phyloP scores from a whole-genome alignment of 345 rosid genomes.

The Geranium rotundifolium region DNA sequence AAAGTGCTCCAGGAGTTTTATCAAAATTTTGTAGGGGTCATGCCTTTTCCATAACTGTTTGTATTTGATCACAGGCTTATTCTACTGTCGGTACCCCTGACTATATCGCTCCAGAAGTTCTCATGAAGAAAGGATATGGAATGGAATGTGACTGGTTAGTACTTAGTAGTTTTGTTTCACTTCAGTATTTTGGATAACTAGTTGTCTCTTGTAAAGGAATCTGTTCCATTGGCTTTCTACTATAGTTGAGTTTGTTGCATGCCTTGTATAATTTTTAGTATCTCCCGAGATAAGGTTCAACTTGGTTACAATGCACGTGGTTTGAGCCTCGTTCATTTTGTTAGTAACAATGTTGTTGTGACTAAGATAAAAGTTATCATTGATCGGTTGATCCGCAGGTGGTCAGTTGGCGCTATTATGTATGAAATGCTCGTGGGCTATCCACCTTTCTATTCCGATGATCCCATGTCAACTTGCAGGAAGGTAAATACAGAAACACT shows the following conservation, averaged over 20 bases:
- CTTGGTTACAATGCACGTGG: too few species aligned
- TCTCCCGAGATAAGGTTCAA: too few species aligned
- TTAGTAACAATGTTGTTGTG: background rate
- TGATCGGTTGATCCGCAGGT: slow-evolving; percentile 57
- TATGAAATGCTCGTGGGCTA: slow-evolving; percentile 95
- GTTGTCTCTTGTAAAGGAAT: background rate
- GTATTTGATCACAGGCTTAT: slow-evolving; percentile 59
- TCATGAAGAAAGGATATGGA: slow-evolving; percentile 91
- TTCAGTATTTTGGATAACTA: background rate
- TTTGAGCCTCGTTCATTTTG: too few species aligned
- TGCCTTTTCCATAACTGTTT: slow-evolving; percentile 3
- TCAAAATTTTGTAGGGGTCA: background rate
- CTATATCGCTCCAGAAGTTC: slow-evolving; percentile 93
- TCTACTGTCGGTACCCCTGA: slow-evolving; percentile 98
- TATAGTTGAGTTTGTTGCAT: too few species aligned
- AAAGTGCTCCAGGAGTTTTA: background rate
- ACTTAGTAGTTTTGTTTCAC: background rate
- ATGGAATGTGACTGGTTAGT: slow-evolving; percentile 97
- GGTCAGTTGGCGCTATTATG: slow-evolving; percentile 99
- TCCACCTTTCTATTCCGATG: slow-evolving; percentile 96
- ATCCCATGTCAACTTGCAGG: slow-evolving; percentile 91
- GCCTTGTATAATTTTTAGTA: too few species aligned
- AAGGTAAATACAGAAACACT: slow-evolving; percentile 36
- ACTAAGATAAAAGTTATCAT: background rate
- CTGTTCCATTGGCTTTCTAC: too few species aligned